Evolutionary conservation across 2,329 filamentous ascomycete species (phyloP), one percentile per base, ranked within the genome.

Genomic region (Trichoderma cornu-damae): DNA sequence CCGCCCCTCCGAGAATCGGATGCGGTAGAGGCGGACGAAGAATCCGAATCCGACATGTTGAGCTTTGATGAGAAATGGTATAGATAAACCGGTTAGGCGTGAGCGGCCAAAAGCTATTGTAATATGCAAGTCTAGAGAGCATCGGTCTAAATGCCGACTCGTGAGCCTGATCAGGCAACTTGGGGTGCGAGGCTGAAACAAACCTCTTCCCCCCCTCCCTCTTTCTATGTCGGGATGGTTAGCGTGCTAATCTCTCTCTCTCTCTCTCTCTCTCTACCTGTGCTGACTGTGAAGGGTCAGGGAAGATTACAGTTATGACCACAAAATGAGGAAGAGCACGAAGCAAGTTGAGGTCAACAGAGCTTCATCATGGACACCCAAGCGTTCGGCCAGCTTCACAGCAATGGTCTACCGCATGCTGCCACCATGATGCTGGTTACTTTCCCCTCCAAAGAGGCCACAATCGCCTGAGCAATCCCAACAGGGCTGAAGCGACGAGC

Each of bases 11-110:
- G 47, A 22, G 54, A 57, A 28, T 37, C 30, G 38, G 57, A 47
- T 3, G 34, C 43, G 32, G 35, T 51, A n/a, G 57, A 58, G 28
- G 34, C 37, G 3, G 57, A 55, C 20, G 57, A 51, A 38, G 57
- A 59, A 18, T 46, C 57, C 8, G 57, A 58, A 20, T 58, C 57
- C 2, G 57, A 58, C 57, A 58, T 58, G 24, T 16, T 55, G 22
- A 11, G 42, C 9, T 20, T 20, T 30, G 42, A 14, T 12, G 14
- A 40, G 8, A n/a, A 51, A 3, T 9, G 7, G 35, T 2, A 11
- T 35, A 40, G 11, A n/a, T 9, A 5, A n/a, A 24, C 42, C 42
- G 30, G 24, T 55, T 22, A 30, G 22, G n/a, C 32, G 24, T 12
- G 34, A 47, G 43, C 11, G 6, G 12, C 52, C 12, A 20, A 38